These are phyloP conservation scores for Eragrostis nindensis DNA, from an alignment of 176 grass and related monocot species.

Conservation along the genomic window DNA sequence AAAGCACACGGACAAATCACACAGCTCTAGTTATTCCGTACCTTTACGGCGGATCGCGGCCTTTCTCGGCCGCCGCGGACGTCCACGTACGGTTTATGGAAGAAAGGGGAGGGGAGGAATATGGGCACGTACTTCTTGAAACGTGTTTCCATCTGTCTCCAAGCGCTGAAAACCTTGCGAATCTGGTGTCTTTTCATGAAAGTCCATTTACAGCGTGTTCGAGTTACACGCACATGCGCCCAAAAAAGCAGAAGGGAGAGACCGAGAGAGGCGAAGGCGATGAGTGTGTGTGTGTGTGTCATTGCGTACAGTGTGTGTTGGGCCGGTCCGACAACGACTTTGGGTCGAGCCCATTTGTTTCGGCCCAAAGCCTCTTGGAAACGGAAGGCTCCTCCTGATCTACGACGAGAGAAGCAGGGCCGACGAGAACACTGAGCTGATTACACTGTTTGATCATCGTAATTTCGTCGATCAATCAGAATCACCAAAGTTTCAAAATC, in stretches of 20 bases:
- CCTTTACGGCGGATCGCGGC: neutral
- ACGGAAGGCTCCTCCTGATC: neutral
- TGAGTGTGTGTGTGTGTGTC: no score
- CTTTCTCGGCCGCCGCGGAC: neutral
- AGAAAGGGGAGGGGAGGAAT: neutral
- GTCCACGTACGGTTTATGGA: neutral
- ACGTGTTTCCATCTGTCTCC: constrained; percentile 11
- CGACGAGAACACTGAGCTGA: neutral
- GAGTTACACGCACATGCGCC: constrained; percentile 5
- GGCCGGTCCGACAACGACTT: neutral
- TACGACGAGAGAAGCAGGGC: neutral
- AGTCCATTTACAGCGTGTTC: constrained; percentile 4
- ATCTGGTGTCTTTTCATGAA: constrained; percentile 31
- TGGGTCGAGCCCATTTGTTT: neutral
- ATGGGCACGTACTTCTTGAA: neutral
- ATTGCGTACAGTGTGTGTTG: neutral
- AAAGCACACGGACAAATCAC: no score
- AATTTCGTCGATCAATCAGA: neutral
- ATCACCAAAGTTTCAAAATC: no score
- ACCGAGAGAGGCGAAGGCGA: no score
- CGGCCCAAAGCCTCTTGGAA: neutral
- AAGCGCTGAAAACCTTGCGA: neutral
- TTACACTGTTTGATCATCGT: neutral
- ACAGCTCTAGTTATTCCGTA: neutral
- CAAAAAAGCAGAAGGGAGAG: no score